phyloP scores from a whole-genome alignment of 495 filamentous ascomycete species.

The Apiosordaria backusii region DNA sequence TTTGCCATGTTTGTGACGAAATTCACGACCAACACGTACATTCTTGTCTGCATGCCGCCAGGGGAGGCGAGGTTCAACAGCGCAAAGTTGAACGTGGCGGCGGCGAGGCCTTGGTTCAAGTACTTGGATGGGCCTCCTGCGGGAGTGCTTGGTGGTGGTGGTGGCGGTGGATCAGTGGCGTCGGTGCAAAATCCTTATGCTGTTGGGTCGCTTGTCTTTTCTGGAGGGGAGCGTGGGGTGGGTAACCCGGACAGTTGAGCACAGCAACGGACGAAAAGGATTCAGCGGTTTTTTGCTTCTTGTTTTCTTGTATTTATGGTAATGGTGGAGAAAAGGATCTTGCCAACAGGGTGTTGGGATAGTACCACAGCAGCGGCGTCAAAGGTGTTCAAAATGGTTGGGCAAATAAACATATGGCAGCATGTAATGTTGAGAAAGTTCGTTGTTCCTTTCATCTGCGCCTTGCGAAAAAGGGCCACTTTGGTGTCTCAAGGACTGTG shows the following conservation, averaged over 20 bases:
- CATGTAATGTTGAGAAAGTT: neutral
- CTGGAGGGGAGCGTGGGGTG: neutral
- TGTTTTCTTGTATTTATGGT: neutral
- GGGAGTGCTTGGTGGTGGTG: neutral
- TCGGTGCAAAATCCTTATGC: neutral
- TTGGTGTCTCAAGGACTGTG: neutral
- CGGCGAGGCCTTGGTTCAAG: constrained; percentile 77
- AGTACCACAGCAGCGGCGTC: constrained; percentile 22
- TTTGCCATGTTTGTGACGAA: constrained; percentile 92
- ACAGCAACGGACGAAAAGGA: neutral
- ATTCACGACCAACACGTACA: constrained; percentile 94
- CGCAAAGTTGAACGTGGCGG: constrained; percentile 81
- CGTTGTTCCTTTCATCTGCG: neutral
- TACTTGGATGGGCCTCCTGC: constrained; percentile 44
- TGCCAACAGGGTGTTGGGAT: constrained; percentile 19
- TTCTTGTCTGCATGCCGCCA: constrained; percentile 83
- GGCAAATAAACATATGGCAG: neutral
- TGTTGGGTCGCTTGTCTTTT: neutral
- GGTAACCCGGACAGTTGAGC: neutral
- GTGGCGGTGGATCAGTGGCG: neutral
- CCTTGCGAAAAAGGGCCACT: neutral
- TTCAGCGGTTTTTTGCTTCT: neutral
- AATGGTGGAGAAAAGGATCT: neutral
- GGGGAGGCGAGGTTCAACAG: constrained; percentile 85
- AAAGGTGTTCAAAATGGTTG: constrained; percentile 20